Base-by-base conservation (phyloP, 345 rosid species). In the Salix brachista region DNA sequence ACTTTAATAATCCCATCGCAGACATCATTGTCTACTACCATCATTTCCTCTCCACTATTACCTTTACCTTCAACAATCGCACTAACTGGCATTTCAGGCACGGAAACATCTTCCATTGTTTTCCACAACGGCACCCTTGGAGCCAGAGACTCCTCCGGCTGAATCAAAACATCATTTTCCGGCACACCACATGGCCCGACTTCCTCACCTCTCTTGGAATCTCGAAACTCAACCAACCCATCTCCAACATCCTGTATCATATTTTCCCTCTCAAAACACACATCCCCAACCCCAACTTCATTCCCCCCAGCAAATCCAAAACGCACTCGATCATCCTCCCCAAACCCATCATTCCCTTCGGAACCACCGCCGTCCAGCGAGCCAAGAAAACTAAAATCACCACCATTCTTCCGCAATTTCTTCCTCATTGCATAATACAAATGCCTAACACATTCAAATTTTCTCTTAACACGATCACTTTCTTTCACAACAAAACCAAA, bases 381-480 rank as follows among this genome's bases (percentile, higher is more conserved):
- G 65, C 42, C 70, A 36, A 52, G 39, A 52, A 72, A 72, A 64
- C 72, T 64, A 3, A 42, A 4, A 46, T 26, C 42, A 28, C 21
- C 32, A 3, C 39, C 5, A 4, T 42, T 58, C 26, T 34, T 41
- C 28, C 80, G 14, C 26, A 46, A 54, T 54, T 78, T 78, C 72
- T 78, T 78, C 46, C 66, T 65, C 76, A 67, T 65, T 18, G 66
- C 67, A 52, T 72, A 52, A 54, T 78, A 72, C 52, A 78, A 26
- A 4, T 41, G 34, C 4, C 72, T 69, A 62, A 93, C 89, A 77
- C 86, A 85, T 79, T 86, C 90, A 36, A 84, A 69, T 78, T 88
- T 90, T 83, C 99, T 90, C 89, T 96, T 93, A 67, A 79, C 85
- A 70, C 80, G 66, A 44, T 80, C 74, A 72, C 62, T 81, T 72